Evolutionary conservation across 202 grass and related monocot species (phyloP), one percentile per base, ranked within the genome.

Genomic region (Elaeis oleifera): DNA sequence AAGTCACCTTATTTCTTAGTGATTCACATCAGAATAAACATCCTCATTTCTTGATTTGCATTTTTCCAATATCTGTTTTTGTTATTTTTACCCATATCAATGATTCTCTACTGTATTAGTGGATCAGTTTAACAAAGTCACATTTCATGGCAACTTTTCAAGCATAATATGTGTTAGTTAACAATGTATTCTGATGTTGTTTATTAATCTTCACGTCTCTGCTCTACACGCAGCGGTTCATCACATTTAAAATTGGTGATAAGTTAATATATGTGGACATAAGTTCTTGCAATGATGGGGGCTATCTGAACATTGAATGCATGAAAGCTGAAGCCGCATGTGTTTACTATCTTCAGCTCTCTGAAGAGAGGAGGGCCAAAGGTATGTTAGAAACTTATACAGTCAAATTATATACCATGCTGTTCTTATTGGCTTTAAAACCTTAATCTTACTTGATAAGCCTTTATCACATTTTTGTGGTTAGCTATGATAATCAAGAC

Each of bases 271-370:
- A 89, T 18, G 65, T 89, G 58, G 77, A 92, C 75, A 31, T 62
- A 74, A 74, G 54, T 72, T 64, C 87, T 59, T 82, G 72, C 53
- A 76, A 70, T 55, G 72, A 78, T 20, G 77, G 77, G 65, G 72
- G 58, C 53, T 23, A 21, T 74, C 80, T 86, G 66, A 74, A 72
- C 57, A 70, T 89, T 15, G 82, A 86, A 11, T 78, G 51, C 80
- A 65, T 89, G 68, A 97, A 92, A 84, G 88, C 79, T 64, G 94
- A 97, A 78, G 71, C 89, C 69, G 88, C 88, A 56, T 89, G 84
- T 50, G 48, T 86, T 49, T 97, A 89, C 71, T 82, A 85, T 76
- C 81, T 97, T 86, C 88, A 92, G 64, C 73, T 89, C 59, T 62
- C 79, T 61, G 82, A 89, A 36, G 88, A 82, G 15, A 92, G 82